Evolutionary conservation across 2,329 filamentous ascomycete genomes (phyloP).

Genomic region (Penicillium rolfsii): DNA sequence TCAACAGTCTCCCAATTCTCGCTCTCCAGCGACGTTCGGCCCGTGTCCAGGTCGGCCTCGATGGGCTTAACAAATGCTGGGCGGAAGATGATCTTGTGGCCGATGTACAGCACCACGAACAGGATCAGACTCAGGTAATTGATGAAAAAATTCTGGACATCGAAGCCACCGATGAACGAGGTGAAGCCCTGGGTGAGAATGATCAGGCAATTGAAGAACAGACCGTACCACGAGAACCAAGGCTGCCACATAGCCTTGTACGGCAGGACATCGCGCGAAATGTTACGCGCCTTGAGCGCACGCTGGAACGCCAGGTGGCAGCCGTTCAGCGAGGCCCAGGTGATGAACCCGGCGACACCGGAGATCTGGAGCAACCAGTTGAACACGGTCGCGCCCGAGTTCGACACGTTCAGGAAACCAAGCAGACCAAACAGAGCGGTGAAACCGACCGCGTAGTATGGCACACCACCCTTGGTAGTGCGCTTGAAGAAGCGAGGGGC

Average conservation of each 20-base stretch:
- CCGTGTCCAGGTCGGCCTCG: slow-evolving; percentile 51
- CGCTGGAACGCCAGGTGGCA: slow-evolving; percentile 68
- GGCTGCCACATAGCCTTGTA: slow-evolving; percentile 67
- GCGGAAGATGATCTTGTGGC: slow-evolving; percentile 58
- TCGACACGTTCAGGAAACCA: slow-evolving; percentile 69
- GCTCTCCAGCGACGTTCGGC: slow-evolving; percentile 40
- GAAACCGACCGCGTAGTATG: slow-evolving; percentile 47
- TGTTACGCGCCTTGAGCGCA: slow-evolving; percentile 58
- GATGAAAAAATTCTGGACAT: slow-evolving; percentile 63
- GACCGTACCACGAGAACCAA: slow-evolving; percentile 65
- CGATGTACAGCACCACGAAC: slow-evolving; percentile 61
- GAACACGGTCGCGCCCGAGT: slow-evolving; percentile 64
- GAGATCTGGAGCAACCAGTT: slow-evolving; percentile 41
- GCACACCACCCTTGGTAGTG: slow-evolving; percentile 48
- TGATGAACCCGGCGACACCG: slow-evolving; percentile 41
- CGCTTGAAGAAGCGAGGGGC: slow-evolving; percentile 48
- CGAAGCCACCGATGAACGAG: slow-evolving; percentile 64
- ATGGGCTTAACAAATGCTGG: slow-evolving; percentile 41
- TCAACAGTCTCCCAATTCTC: slow-evolving; percentile 41
- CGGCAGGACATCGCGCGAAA: slow-evolving; percentile 63
- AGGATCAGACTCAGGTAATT: slow-evolving; percentile 67
- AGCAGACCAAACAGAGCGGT: slow-evolving; percentile 61
- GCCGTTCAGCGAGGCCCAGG: slow-evolving; percentile 43
- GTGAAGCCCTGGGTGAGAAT: slow-evolving; percentile 70
- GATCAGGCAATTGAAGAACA: slow-evolving; percentile 67